These are phyloP conservation scores for Diplodia sapinea DNA, from an alignment of 2,329 filamentous ascomycete species.

Conservation along the genomic window DNA sequence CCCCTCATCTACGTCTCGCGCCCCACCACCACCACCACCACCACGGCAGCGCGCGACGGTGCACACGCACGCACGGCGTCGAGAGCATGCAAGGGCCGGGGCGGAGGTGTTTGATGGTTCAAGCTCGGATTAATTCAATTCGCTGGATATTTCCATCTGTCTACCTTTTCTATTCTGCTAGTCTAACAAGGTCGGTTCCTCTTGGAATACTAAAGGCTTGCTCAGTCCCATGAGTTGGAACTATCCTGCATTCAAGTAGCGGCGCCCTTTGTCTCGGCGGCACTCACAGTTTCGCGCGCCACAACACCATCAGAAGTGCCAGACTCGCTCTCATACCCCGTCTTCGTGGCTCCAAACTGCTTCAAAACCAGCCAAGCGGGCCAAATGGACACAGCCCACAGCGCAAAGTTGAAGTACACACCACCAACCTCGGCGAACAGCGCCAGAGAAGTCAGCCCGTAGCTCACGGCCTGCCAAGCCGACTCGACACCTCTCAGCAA, in stretches of 20 bases:
- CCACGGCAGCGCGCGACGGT: too few species aligned
- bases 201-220: too few species aligned
- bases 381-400: slow-evolving; percentile 68
- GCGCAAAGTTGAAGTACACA: slow-evolving; percentile 71
- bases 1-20: too few species aligned
- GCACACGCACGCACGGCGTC: background rate
- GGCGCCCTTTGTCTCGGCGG: background rate
- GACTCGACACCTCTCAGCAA: slow-evolving; percentile 73
- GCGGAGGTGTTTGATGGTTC: background rate
- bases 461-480: slow-evolving; percentile 74
- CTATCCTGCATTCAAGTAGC: background rate
- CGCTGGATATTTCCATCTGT: too few species aligned
- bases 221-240: too few species aligned
- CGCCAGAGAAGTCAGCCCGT: slow-evolving; percentile 67
- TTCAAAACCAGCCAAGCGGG: slow-evolving; percentile 72
- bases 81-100: slow-evolving; percentile 37
- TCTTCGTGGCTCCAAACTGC: slow-evolving; percentile 56
- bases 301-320: background rate
- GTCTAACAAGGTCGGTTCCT: background rate
- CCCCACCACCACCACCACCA: too few species aligned
- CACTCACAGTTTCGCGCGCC: background rate
- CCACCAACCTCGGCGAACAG: slow-evolving; percentile 69
- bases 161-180: background rate
- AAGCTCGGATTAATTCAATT: too few species aligned
- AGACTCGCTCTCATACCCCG: background rate